Evolutionary conservation across 192 early-diverging fungal genomes (phyloP).

Genomic region (Diversispora eburnea): DNA sequence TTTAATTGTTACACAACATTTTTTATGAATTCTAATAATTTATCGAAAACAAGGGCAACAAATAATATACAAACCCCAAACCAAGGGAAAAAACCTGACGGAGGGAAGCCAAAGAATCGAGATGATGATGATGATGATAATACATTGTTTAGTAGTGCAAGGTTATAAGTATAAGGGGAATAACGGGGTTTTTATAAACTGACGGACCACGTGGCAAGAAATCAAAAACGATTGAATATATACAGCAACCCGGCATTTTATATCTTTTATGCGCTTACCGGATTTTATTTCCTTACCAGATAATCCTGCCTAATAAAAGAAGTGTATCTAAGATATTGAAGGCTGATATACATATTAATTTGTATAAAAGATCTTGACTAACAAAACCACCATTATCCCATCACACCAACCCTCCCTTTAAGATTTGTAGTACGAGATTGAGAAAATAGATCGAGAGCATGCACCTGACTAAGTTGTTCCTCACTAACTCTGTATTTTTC

Average conservation of each 20-base stretch:
- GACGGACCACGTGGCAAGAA: background rate
- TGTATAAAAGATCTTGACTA: slow-evolving; percentile 9
- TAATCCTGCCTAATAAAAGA: slow-evolving; percentile 14
- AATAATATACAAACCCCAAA: slow-evolving; percentile 21
- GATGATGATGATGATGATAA: background rate
- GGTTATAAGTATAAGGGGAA: slow-evolving; percentile 4
- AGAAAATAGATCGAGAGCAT: slow-evolving; percentile 25
- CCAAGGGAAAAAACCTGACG: slow-evolving; percentile 10
- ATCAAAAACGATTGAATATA: slow-evolving; percentile 11
- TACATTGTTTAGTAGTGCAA: background rate
- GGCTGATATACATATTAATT: background rate
- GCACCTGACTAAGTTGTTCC: slow-evolving; percentile 36
- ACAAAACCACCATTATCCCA: background rate
- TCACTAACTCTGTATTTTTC: slow-evolving; percentile 43
- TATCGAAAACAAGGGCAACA: background rate
- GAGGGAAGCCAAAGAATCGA: background rate
- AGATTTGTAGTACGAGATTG: slow-evolving; percentile 22
- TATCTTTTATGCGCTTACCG: slow-evolving; percentile 12
- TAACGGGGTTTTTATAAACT: background rate
- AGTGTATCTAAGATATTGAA: slow-evolving; percentile 15
- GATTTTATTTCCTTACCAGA: slow-evolving; percentile 22
- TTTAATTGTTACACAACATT: too few relatives aligned
- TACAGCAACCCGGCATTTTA: background rate
- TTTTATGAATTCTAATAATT: too few relatives aligned
- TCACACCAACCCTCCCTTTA: slow-evolving; percentile 22